These are phyloP conservation scores for Penicillium sclerotiorum DNA, from an alignment of 2,329 filamentous ascomycete species.

Conservation along the genomic window DNA sequence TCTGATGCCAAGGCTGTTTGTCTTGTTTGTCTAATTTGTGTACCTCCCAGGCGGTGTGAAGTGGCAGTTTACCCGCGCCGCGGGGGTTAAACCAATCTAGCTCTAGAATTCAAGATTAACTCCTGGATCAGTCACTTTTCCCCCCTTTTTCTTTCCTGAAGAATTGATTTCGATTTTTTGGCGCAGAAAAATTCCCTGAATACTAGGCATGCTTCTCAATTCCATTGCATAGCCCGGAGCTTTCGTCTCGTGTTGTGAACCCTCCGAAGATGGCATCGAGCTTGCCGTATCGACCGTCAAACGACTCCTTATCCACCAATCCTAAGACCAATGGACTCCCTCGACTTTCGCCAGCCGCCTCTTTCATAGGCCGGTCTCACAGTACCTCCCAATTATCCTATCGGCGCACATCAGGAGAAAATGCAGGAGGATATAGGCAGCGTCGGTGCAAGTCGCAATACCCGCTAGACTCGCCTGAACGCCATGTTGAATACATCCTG, in stretches of 20 bases:
- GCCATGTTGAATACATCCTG: conserved; percentile 98
- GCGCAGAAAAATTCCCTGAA: not conserved
- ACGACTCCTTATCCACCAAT: conserved; percentile 54
- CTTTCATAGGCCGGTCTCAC: conserved; percentile 54
- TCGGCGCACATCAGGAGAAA: conserved; percentile 39
- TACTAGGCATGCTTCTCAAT: conserved; percentile 18
- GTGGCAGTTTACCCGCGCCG: not conserved
- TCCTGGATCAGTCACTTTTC: not conserved
- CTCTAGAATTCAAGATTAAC: not conserved
- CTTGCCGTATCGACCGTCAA: conserved; percentile 44
- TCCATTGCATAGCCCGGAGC: conserved; percentile 19
- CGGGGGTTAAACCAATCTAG: not conserved
- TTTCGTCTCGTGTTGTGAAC: conserved; percentile 14
- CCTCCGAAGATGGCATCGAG: conserved; percentile 38
- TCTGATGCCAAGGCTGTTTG: too few relatives aligned
- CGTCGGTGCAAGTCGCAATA: conserved; percentile 73
- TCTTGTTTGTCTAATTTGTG: not conserved
- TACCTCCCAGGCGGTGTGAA: not conserved
- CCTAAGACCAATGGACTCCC: conserved; percentile 55
- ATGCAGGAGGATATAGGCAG: conserved; percentile 50
- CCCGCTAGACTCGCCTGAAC: conserved; percentile 72
- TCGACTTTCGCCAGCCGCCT: conserved; percentile 63
- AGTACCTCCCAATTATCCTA: conserved; percentile 48
- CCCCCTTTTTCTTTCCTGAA: not conserved
- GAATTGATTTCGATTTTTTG: not conserved